phyloP scores from a whole-genome alignment of 2,329 filamentous ascomycete species.

The Calonectria naviculata region DNA sequence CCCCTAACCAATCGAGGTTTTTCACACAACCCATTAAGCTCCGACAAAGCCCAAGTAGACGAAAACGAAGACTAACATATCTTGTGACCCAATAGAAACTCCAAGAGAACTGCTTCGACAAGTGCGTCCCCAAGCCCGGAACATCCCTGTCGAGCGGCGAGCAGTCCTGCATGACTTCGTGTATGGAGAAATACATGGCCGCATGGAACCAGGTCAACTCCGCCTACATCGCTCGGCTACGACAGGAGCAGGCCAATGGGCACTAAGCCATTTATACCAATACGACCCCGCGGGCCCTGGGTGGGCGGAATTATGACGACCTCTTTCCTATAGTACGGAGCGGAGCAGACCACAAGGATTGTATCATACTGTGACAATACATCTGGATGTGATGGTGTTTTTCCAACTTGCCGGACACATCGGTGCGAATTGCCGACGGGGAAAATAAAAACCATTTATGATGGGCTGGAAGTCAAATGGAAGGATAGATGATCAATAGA shows the following conservation, averaged over 20 bases:
- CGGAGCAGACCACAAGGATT: conserved; percentile 24
- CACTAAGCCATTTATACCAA: conserved; percentile 18
- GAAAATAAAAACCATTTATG: conserved; percentile 20
- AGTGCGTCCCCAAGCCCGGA: conserved; percentile 79
- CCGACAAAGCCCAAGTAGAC: neutral
- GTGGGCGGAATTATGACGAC: conserved; percentile 4
- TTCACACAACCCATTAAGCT: neutral
- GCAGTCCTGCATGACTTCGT: conserved; percentile 76
- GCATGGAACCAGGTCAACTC: conserved; percentile 81
- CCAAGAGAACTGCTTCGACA: conserved; percentile 84
- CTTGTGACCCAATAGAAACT: conserved; percentile 69
- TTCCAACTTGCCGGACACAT: neutral
- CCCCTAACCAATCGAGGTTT: conserved; percentile 12
- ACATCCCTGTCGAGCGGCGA: conserved; percentile 74
- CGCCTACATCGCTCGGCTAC: conserved; percentile 73
- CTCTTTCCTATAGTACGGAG: neutral
- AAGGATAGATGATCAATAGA: conserved; percentile 34
- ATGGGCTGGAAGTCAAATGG: conserved; percentile 13
- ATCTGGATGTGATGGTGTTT: conserved; percentile 10
- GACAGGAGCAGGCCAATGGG: conserved; percentile 62
- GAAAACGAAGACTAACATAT: conserved; percentile 15
- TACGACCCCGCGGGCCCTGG: neutral
- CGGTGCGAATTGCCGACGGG: neutral
- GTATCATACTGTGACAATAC: conserved; percentile 42
- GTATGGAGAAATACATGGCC: conserved; percentile 88